Conservation (phyloP, 106 monocot species). For the Iris macrosiphon region DNA sequence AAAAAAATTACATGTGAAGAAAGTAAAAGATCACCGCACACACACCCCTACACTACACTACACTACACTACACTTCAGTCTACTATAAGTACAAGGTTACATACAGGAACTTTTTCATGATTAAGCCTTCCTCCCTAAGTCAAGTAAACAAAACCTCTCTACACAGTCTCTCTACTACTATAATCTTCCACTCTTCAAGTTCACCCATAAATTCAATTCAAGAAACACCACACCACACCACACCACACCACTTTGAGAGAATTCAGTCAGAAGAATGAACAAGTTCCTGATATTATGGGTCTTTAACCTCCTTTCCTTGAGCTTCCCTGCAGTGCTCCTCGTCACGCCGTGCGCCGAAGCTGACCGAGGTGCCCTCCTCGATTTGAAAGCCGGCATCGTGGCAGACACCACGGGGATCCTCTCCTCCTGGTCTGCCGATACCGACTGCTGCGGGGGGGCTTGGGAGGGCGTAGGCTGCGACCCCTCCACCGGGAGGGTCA, state of each 20-base stretch:
- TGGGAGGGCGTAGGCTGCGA: constrained; percentile 81
- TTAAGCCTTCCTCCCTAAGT: constrained; percentile 18
- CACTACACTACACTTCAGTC: background rate
- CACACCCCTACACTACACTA: background rate
- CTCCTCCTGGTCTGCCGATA: constrained; percentile 39
- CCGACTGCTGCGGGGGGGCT: constrained; percentile 47
- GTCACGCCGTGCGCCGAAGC: constrained; percentile 21
- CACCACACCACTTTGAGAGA: background rate
- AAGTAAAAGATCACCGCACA: background rate
- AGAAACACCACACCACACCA: background rate
- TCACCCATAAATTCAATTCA: constrained; percentile 3
- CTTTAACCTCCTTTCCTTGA: background rate
- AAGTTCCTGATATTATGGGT: constrained; percentile 3
- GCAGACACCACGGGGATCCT: constrained; percentile 72
- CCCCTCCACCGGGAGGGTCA: constrained; percentile 53
- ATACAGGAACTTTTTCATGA: constrained; percentile 15
- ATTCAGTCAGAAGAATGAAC: constrained; percentile 7
- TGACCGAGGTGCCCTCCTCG: constrained; percentile 62
- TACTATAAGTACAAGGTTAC: constrained; percentile 10
- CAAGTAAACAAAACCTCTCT: constrained; percentile 18
- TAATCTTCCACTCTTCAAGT: background rate
- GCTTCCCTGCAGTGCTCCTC: background rate
- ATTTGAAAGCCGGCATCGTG: constrained; percentile 62
- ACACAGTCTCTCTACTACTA: too few relatives aligned
- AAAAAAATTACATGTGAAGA: constrained; percentile 21